Evolutionary conservation across 805 yeast genomes (phyloP).

Genomic region (Zygotorulaspora danielsina): DNA sequence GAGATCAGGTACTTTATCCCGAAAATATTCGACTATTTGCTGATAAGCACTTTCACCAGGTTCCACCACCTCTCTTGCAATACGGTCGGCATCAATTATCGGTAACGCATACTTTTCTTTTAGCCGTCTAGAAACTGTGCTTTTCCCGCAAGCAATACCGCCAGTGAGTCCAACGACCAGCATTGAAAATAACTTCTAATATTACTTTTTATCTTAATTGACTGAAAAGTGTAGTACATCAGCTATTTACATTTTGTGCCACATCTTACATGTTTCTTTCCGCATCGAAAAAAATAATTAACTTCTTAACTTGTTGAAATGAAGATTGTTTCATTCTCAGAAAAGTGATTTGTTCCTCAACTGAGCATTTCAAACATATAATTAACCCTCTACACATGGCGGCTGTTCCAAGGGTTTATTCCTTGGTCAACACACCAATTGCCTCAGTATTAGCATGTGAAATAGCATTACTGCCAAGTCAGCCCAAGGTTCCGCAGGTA

Average conservation of each 20-base stretch:
- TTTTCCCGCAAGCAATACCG: conserved; percentile 95
- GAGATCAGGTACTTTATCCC: conserved; percentile 48
- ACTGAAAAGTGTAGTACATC: no score
- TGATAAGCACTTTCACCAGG: conserved; percentile 74
- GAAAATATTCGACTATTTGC: conserved; percentile 59
- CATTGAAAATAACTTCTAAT: conserved; percentile 49
- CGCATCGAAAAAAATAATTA: no score
- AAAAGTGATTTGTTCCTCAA: no score
- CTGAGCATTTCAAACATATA: no score
- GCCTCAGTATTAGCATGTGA: conserved; percentile 42
- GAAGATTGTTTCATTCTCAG: no score
- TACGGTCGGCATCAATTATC: conserved; percentile 83
- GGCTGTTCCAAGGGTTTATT: conserved; percentile 35
- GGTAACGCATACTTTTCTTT: conserved; percentile 48
- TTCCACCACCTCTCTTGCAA: conserved; percentile 79
- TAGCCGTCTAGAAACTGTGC: conserved; percentile 72
- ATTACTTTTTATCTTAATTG: no score
- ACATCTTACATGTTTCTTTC: background rate
- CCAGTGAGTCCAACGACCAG: conserved; percentile 94
- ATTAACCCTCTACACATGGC: conserved; percentile 23
- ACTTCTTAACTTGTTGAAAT: no score
- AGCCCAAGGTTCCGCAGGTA: conserved; percentile 38
- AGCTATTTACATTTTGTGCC: background rate
- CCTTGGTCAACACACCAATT: conserved; percentile 44
- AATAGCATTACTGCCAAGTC: conserved; percentile 39